These are phyloP conservation scores for Viola pubescens DNA, from an alignment of 441 rosid genomes.

Conservation along the genomic window DNA sequence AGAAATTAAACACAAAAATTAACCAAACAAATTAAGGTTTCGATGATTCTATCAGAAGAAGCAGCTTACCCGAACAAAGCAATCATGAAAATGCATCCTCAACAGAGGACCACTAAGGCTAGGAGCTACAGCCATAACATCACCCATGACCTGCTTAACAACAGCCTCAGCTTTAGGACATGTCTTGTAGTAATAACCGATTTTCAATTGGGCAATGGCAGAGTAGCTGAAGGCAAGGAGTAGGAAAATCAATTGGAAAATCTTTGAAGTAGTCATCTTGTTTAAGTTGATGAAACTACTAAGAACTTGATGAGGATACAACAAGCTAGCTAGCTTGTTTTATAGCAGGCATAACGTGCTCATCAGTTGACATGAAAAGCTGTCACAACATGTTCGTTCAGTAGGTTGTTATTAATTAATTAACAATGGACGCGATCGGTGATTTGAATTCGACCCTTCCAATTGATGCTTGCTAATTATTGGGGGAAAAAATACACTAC, in stretches of 20 bases:
- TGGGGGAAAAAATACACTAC: too few relatives aligned
- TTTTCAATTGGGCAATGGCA: slow-evolving; percentile 31
- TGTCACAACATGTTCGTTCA: too few relatives aligned
- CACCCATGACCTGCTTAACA: slow-evolving; percentile 25
- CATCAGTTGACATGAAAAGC: too few relatives aligned
- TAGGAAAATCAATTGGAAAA: slow-evolving; percentile 21
- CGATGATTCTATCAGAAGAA: neutral
- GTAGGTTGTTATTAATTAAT: too few relatives aligned
- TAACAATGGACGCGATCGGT: too few relatives aligned
- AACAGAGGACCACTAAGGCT: slow-evolving; percentile 44
- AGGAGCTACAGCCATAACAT: slow-evolving; percentile 35
- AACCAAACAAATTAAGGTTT: neutral
- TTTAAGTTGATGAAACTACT: too few relatives aligned
- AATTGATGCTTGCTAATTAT: too few relatives aligned
- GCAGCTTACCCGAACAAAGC: slow-evolving; percentile 40
- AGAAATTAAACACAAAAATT: neutral
- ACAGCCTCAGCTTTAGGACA: slow-evolving; percentile 43
- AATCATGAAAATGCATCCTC: slow-evolving; percentile 63
- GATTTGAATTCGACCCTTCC: too few relatives aligned
- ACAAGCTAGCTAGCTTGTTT: neutral
- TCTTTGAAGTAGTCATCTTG: slow-evolving; percentile 33
- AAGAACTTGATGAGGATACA: too few relatives aligned
- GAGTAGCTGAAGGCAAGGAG: slow-evolving; percentile 18
- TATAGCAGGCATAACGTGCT: too few relatives aligned
- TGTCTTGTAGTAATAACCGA: slow-evolving; percentile 39